Evolutionary conservation across 129 eudicot genomes (phyloP).

Genomic region (Lactuca saligna): DNA sequence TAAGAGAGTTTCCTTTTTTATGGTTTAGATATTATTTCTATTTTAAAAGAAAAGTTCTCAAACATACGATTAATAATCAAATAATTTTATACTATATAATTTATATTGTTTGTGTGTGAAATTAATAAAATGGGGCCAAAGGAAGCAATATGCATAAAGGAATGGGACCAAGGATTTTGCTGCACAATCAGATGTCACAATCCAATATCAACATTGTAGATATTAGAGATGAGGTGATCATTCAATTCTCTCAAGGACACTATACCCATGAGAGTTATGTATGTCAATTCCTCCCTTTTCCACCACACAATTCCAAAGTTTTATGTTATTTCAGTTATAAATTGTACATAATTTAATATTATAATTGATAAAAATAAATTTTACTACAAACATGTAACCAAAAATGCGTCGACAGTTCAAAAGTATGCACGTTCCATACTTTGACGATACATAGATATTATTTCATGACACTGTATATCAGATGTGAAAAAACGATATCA

Average conservation of each 20-base stretch:
- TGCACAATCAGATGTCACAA: conserved; percentile 36
- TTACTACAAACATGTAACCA: neutral
- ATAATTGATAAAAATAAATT: neutral
- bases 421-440: neutral
- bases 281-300: conserved; percentile 9
- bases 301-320: neutral
- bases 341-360: neutral
- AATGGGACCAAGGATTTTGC: conserved; percentile 38
- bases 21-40: neutral
- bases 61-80: neutral
- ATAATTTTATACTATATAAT: too few species aligned
- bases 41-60: conserved; percentile 8
- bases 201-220: conserved; percentile 38
- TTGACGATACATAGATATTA: neutral
- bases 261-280: conserved; percentile 35
- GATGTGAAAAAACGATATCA: neutral
- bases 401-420: neutral
- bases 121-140: conserved; percentile 36
- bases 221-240: conserved; percentile 41
- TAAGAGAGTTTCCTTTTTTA: neutral
- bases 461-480: neutral
- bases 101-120: conserved; percentile 19
- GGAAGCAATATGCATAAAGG: conserved; percentile 37
- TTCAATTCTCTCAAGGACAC: conserved; percentile 31
- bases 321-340: neutral